Evolutionary conservation across 1,284 basidiomycete genomes (phyloP).

Genomic region (Sporisorium iseilematis-ciliati): DNA sequence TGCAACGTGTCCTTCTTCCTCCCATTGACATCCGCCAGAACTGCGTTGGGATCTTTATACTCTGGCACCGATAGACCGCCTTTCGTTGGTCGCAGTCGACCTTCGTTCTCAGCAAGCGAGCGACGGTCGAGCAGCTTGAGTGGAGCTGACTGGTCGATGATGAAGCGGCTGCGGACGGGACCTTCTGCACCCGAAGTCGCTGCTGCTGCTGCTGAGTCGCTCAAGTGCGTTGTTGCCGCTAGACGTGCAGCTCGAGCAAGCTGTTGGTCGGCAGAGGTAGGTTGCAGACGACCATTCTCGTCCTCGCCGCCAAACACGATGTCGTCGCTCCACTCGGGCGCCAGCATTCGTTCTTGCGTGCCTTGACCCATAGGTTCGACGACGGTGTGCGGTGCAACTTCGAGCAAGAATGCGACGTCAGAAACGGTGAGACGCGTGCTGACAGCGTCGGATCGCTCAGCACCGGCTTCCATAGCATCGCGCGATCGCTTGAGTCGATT

Average conservation of each 20-base stretch:
- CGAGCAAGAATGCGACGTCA: constrained; percentile 62
- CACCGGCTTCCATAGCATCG: constrained; percentile 26
- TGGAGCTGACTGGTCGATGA: constrained; percentile 63
- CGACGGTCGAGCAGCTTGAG: constrained; percentile 60
- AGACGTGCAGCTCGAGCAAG: constrained; percentile 30
- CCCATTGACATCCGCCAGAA: constrained; percentile 42
- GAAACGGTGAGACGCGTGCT: constrained; percentile 55
- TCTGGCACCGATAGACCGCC: constrained; percentile 43
- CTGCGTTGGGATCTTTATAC: constrained; percentile 23
- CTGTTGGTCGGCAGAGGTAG: constrained; percentile 26
- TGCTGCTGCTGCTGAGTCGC: constrained; percentile 15
- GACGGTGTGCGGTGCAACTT: constrained; percentile 61
- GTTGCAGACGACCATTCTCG: constrained; percentile 3
- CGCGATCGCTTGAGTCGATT: constrained; percentile 42
- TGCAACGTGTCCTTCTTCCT: constrained; percentile 30
- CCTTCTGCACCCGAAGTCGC: background rate
- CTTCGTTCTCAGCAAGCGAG: constrained; percentile 51
- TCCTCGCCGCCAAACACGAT: constrained; percentile 13
- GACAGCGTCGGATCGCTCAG: constrained; percentile 16
- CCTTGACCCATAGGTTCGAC: constrained; percentile 67
- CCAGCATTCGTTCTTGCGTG: constrained; percentile 62
- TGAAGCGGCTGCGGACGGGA: constrained; percentile 51
- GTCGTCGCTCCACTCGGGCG: constrained; percentile 56
- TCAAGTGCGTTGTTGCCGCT: constrained; percentile 57
- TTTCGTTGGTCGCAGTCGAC: constrained; percentile 33